Percentiles rank a stretch among this genome's conserved stretches.
These are phyloP conservation scores for Solanum pimpinellifolium DNA, from an alignment of 257 asterid species.

Conservation along the genomic window DNA sequence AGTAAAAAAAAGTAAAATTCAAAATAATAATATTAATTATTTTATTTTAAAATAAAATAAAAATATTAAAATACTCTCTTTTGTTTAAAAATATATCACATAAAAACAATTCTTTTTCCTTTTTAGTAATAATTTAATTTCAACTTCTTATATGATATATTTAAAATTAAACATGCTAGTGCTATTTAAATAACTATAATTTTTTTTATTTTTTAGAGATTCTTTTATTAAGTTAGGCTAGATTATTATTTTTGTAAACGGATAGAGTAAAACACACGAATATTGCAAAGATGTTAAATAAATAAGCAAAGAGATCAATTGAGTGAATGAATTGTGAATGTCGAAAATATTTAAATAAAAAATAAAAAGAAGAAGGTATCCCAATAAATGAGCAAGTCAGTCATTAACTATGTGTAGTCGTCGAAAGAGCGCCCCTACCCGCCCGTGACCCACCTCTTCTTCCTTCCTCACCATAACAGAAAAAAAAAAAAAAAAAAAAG, in stretches of 20 bases:
- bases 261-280: neutral
- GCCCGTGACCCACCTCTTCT: neutral
- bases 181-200: no score
- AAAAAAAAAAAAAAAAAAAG: neutral
- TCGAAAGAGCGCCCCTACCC: neutral
- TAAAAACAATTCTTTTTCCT: no score
- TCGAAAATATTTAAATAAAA: neutral
- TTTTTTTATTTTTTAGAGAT: no score
- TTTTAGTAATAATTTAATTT: no score
- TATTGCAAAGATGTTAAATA: neutral
- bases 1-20: neutral
- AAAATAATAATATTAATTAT: no score
- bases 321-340: neutral
- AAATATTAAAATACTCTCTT: no score
- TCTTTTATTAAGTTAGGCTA: no score
- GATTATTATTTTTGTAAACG: no score
- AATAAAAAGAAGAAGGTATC: neutral
- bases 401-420: neutral
- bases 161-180: fast-evolving
- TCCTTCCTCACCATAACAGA: neutral
- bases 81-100: no score
- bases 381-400: neutral
- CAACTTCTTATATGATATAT: no score
- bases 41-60: no score
- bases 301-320: neutral